Evolutionary conservation across 2,329 filamentous ascomycete species (phyloP), one percentile per base, ranked within the genome.

Genomic region (Phoma sp.): DNA sequence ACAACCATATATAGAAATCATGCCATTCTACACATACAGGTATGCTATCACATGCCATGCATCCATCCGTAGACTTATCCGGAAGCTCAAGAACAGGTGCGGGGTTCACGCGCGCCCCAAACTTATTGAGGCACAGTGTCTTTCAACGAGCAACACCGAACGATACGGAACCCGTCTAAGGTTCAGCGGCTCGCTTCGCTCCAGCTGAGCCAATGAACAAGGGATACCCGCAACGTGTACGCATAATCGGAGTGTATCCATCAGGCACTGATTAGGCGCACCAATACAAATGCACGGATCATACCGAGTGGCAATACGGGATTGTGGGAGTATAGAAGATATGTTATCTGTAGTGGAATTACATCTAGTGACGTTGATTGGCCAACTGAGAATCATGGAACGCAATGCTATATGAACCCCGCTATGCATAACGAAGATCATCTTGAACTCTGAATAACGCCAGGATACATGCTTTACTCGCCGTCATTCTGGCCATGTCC

Each of bases 401-500:
- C 38, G 25, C 25, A 25, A 38, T 27, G 13, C 35, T 30, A 11
- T 3, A 25, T 4, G 37, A 11, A 9, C 11, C 3, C 13, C 42
- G 47, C 52, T 51, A 55, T 47, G 47, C 52, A 18, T 18, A 18
- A 18, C 18, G 18, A 18, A 18, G 18, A 18, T 18, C 18, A 18
- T 18, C 18, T 18, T 18, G 18, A 18, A 18, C 18, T 18, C 18
- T 18, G 18, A 1, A 18, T n/a, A 18, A 18, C 18, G 18, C 18
- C 18, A 2, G 18, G 18, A 2, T 18, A 18, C 18, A 18, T 36
- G 3, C 25, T 11, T 3, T 18, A 58, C 39, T 54, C 37, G 7
- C 58, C 52, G 25, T 63, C 56, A 2, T 36, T 35, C 10, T 45
- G 40, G 4, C 64, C 62, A 41, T 68, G 65, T 9, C 65, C 65